Base-by-base conservation (phyloP, 2,329 filamentous ascomycete species). In the Cercospora sp. region DNA sequence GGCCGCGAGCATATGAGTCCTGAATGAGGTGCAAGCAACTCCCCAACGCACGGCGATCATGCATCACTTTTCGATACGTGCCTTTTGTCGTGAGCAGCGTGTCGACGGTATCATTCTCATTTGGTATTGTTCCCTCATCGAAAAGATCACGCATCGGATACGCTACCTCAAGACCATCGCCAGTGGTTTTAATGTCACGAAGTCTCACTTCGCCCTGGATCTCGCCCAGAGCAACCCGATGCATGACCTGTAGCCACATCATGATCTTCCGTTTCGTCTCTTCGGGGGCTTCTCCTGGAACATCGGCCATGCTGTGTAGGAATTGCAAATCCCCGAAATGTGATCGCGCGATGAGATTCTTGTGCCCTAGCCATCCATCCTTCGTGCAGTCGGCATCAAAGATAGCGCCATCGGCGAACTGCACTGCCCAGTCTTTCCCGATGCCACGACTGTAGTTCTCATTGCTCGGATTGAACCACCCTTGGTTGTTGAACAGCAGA, bases 241-340 rank as follows among this genome's bases (percentile, higher is more conserved):
- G 64, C 65, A 67, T 67, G 31, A 67, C 2, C 26, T 67, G 42
- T 2, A 67, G 28, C 65, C 65, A 67, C n/a, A 30, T 59, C 31
- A 63, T 33, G 51, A 63, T 67, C 65, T 64, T 63, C 1, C 33
- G 26, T 60, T 60, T 59, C 13, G 60, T 67, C 36, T 58, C 60
- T n/a, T 36, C 60, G n/a, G 60, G 65, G 9, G 12, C 7, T 30
- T 59, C 65, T 28, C 59, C 59, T 12, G 30, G 23, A 7, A n/a
- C 48, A 9, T 67, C 60, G 16, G 65, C 65, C 65, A 67, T 67
- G 20, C 55, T 60, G 53, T 67, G 65, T 20, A 67, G 26, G 9
- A 63, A 67, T 36, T 67, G 65, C 16, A 67, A 13, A 33, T 67
- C 53, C 2, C 65, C 65, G 36, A 67, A 67, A 31, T 67, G 65